Conservation (phyloP, 345 rosid species). For the Syzygium grande region DNA sequence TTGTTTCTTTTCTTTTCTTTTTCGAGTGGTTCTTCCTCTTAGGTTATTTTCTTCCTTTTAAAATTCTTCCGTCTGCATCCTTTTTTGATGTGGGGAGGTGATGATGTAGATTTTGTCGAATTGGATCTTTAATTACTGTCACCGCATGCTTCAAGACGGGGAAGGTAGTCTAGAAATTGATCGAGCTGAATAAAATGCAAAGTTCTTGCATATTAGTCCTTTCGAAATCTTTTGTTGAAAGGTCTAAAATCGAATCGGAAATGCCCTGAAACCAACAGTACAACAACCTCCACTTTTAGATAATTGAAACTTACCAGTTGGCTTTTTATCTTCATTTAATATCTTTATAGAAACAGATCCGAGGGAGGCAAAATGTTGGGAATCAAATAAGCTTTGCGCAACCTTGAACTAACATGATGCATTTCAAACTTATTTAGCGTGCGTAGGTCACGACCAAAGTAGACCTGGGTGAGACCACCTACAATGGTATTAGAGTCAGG, state of each 20-base stretch:
- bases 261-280: background rate
- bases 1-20: background rate
- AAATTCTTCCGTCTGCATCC: conserved; percentile 30
- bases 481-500: no score
- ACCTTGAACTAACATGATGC: background rate
- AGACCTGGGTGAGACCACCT: background rate
- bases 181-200: background rate
- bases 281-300: background rate
- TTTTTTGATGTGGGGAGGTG: conserved; percentile 43
- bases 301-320: background rate
- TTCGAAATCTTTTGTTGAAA: background rate
- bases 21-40: background rate
- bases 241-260: background rate
- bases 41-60: background rate
- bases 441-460: background rate
- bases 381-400: accelerated
- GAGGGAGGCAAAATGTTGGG: background rate
- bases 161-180: background rate
- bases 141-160: background rate
- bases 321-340: background rate
- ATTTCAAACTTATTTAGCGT: background rate
- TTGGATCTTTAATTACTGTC: background rate
- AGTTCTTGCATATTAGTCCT: background rate
- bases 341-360: background rate
- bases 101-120: conserved; percentile 12